Conservation (phyloP, 2,329 filamentous ascomycete genomes). For the Botrytis fragariae region DNA sequence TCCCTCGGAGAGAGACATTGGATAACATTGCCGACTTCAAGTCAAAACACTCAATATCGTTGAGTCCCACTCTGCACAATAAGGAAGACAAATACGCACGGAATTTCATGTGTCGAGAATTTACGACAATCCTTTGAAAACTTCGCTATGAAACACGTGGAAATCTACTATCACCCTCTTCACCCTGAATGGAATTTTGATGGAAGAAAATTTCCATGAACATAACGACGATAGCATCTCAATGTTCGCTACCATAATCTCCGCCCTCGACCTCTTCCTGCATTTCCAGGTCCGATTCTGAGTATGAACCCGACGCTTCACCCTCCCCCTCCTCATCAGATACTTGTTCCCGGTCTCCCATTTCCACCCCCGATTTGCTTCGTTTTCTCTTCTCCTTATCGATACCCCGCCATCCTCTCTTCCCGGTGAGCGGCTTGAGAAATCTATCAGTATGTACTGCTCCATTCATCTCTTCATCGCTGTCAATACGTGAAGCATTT, state of each 20-base stretch:
- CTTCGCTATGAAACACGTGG: not conserved
- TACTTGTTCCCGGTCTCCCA: not conserved
- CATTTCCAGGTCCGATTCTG: not conserved
- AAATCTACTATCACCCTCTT: not conserved
- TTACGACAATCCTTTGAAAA: not conserved
- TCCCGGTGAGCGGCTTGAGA: slow-evolving; percentile 49
- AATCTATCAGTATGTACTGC: slow-evolving; percentile 69
- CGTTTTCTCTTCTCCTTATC: slow-evolving; percentile 25
- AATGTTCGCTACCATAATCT: not conserved
- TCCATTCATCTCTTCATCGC: slow-evolving; percentile 51
- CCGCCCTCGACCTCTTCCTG: not conserved
- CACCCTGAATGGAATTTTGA: too few species aligned
- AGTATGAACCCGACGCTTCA: not conserved
- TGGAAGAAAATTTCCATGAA: too few species aligned
- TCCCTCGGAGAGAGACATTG: not conserved
- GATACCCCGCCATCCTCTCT: slow-evolving; percentile 20
- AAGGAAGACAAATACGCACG: too few species aligned
- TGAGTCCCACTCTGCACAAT: too few species aligned
- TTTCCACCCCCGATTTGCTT: slow-evolving; percentile 37
- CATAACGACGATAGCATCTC: not conserved
- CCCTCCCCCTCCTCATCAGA: not conserved
- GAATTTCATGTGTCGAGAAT: accelerated
- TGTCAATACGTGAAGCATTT: slow-evolving; percentile 44
- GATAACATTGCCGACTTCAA: not conserved
- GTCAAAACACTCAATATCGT: not conserved